A percentile compares a stretch with the other conserved stretches of the same genome.
These are phyloP conservation scores for Neoboletus subvelutipes DNA, from an alignment of 768 basidiomycete genomes.

Conservation along the genomic window DNA sequence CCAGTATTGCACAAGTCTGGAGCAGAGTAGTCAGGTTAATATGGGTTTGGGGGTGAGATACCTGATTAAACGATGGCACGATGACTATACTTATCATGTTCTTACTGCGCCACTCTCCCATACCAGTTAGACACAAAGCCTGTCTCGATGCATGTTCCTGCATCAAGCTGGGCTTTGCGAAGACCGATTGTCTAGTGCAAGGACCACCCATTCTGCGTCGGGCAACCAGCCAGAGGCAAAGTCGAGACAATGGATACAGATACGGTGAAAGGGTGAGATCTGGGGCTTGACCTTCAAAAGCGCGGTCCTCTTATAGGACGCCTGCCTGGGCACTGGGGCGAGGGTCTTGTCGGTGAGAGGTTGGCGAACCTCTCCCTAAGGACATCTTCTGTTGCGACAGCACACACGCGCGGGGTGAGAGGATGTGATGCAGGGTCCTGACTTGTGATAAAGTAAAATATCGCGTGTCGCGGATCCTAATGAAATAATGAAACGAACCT, in stretches of 20 bases:
- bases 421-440: conserved; percentile 3
- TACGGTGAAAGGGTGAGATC: background rate
- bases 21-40: background rate
- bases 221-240: background rate
- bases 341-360: background rate
- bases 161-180: conserved; percentile 23
- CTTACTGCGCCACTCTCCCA: background rate
- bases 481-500: conserved; percentile 12
- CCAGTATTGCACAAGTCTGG: background rate
- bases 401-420: background rate
- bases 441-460: conserved; percentile 10
- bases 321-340: too few species aligned
- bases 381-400: background rate
- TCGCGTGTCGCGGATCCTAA: conserved; percentile 9
- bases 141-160: conserved; percentile 6
- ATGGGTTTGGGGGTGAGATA: background rate
- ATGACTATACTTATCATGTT: background rate
- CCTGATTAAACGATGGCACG: background rate
- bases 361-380: background rate
- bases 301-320: background rate
- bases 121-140: conserved; percentile 8
- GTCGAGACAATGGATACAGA: background rate
- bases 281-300: background rate
- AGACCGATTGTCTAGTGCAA: background rate
- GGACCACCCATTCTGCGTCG: background rate